Evolutionary conservation across 2,329 filamentous ascomycete species (phyloP).

Genomic region (Epichloe baconii): DNA sequence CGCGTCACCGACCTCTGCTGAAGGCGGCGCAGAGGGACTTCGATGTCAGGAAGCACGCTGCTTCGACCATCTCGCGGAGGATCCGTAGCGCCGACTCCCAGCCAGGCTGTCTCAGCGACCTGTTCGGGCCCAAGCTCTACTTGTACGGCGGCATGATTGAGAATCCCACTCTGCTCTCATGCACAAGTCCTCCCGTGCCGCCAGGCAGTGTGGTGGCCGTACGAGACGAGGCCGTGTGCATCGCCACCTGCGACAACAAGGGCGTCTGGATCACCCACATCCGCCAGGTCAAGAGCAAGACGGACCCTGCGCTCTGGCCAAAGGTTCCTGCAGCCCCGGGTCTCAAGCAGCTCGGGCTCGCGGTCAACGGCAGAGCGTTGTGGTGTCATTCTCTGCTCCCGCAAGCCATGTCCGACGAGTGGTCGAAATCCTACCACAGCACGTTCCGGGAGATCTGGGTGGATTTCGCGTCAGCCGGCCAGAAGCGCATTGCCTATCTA

Average conservation of each 20-base stretch:
- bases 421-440: constrained; percentile 13
- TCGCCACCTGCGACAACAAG: constrained; percentile 24
- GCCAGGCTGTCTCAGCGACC: constrained; percentile 24
- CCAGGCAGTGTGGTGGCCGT: constrained; percentile 20
- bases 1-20: constrained; percentile 24
- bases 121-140: constrained; percentile 24
- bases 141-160: constrained; percentile 29
- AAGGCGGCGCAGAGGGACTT: constrained; percentile 26
- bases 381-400: constrained; percentile 5
- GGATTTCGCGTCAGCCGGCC: constrained; percentile 17
- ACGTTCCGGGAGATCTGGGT: constrained; percentile 28
- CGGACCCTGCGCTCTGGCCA: constrained; percentile 25
- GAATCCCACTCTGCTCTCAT: constrained; percentile 9
- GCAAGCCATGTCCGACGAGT: constrained; percentile 12
- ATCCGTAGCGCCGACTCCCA: constrained; percentile 29
- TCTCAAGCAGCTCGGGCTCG: constrained; percentile 20
- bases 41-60: constrained; percentile 19
- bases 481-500: constrained; percentile 21
- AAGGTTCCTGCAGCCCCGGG: constrained; percentile 25
- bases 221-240: constrained; percentile 23
- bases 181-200: background rate
- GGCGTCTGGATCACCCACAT: constrained; percentile 29
- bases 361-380: constrained; percentile 11
- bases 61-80: constrained; percentile 26
- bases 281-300: constrained; percentile 23